Evolutionary conservation across 1,284 basidiomycete species (phyloP), one percentile per base, ranked within the genome.

Genomic region (Cerrena zonata): DNA sequence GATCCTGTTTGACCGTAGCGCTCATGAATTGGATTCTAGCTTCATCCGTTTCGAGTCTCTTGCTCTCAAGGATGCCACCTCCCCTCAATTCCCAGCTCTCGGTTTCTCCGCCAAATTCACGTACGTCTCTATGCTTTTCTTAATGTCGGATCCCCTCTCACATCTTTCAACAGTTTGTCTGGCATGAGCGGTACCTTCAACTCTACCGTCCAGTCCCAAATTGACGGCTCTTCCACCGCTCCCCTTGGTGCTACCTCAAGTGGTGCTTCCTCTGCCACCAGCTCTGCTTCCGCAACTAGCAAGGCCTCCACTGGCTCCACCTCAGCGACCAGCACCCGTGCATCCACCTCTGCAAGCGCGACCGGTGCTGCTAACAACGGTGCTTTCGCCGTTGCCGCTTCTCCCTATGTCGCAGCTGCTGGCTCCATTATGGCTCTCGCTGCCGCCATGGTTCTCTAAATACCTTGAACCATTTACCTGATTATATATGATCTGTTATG

Each of bases 41-140:
- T 90, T 90, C 71, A 75, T 90, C 60, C 86, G 88, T 49, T 73
- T 88, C 64, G 77, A 84, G 53, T 88, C 89, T 0, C 53, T 75
- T 38, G 61, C 30, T 52, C 58, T 78, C 47, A 82, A 75, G 64
- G 78, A 85, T 65, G 47, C 78, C 24, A 60, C 61, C 1, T 65
- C 74, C 52, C 67, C 82, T 15, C 70, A 77, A 46, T 84, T 72
- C 67, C 78, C 75, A 2, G 79, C 78, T 50, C 72, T 85, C 56
- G 81, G 88, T 2, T 94, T 91, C 76, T 91, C 89, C n/a, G 78
- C 90, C 53, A 82, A 82, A 60, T 94, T 91, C 74, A 67, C 68
- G 80, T 85, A 63, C 53, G 79, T 66, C 3, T 5, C 26, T 25
- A 5, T 22, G 26, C 24, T 15, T 43, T 19, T 27, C 24, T 43